phyloP scores from a whole-genome alignment of 1,139 yeast species.

The Geotrichum klebahnii region DNA sequence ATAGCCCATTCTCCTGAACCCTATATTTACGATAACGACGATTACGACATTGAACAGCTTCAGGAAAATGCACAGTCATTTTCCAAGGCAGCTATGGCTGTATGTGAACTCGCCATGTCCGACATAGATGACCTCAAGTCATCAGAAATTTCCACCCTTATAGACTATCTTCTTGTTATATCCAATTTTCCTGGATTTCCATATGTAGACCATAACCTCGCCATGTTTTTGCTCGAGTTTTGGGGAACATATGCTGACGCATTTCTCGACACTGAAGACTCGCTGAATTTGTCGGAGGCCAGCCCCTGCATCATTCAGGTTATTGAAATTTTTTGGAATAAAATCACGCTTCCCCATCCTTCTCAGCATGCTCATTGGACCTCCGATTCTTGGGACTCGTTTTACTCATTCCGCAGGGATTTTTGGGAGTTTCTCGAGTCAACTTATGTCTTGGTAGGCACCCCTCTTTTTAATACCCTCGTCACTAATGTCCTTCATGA shows the following conservation, averaged over 20 bases:
- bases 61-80: conserved; percentile 19
- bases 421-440: conserved; percentile 73
- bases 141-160: conserved; percentile 20
- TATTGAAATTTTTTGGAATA: conserved; percentile 59
- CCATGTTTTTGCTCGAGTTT: conserved; percentile 65
- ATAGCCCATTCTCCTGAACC: not conserved
- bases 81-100: conserved; percentile 13
- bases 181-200: conserved; percentile 62
- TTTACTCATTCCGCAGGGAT: conserved; percentile 62
- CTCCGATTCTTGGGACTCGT: conserved; percentile 47
- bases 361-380: conserved; percentile 29
- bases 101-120: conserved; percentile 16
- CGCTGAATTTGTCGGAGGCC: conserved; percentile 35
- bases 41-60: conserved; percentile 17
- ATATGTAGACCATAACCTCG: conserved; percentile 61
- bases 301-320: conserved; percentile 45
- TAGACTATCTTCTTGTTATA: conserved; percentile 46
- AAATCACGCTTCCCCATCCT: conserved; percentile 46
- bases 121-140: conserved; percentile 12
- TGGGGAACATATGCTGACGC: conserved; percentile 77
- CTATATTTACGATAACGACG: conserved; percentile 17
- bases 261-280: conserved; percentile 51
- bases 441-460: conserved; percentile 60
- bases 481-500: conserved; percentile 43
- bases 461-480: conserved; percentile 51